Evolutionary conservation across 805 yeast genomes (phyloP).

Genomic region (Ogataea saltuana): DNA sequence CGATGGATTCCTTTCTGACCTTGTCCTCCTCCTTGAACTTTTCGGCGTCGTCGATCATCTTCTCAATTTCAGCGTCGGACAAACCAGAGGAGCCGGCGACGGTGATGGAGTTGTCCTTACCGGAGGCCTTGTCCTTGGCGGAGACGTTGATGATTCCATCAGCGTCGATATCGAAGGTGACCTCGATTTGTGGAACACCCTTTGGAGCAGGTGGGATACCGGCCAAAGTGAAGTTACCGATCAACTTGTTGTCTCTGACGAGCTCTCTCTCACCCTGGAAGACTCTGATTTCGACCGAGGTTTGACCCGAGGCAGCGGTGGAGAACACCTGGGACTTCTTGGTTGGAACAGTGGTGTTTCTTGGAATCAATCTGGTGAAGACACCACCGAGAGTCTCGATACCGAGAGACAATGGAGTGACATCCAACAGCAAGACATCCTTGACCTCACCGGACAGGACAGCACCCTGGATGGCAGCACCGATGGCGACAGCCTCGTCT

Average conservation of each 20-base stretch:
- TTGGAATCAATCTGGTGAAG: constrained; percentile 85
- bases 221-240: constrained; percentile 92
- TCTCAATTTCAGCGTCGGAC: constrained; percentile 65
- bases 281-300: constrained; percentile 94
- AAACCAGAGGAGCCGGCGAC: constrained; percentile 71
- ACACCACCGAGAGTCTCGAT: constrained; percentile 98
- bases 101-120: constrained; percentile 72
- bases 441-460: constrained; percentile 79
- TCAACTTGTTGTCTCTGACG: constrained; percentile 95
- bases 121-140: constrained; percentile 78
- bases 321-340: constrained; percentile 96
- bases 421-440: constrained; percentile 76
- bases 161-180: constrained; percentile 93
- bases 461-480: constrained; percentile 91
- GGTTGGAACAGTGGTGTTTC: constrained; percentile 96
- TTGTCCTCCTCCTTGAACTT: constrained; percentile 61
- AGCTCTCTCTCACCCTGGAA: constrained; percentile 99
- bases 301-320: constrained; percentile 95
- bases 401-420: constrained; percentile 88
- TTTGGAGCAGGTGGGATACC: constrained; percentile 96
- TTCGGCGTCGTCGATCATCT: constrained; percentile 66
- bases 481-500: constrained; percentile 91
- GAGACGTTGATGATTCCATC: constrained; percentile 86
- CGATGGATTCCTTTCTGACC: constrained; percentile 58
- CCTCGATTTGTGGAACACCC: constrained; percentile 94